Conservation (phyloP, 805 yeast genomes). For the Metschnikowia peoriensis region DNA sequence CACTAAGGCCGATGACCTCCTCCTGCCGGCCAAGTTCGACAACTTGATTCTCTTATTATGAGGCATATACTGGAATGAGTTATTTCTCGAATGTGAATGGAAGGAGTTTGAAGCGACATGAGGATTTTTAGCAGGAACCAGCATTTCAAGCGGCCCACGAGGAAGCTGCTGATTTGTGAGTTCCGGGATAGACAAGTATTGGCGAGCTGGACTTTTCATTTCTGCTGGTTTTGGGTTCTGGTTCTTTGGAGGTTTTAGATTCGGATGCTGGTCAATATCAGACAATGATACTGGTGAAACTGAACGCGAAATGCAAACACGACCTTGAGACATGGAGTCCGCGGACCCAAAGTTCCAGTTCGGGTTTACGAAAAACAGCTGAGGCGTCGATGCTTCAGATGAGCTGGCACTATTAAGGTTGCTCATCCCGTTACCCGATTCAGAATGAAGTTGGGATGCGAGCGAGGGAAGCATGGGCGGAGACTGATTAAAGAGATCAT, state of each 20-base stretch:
- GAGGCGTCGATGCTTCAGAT: slow-evolving; percentile 7
- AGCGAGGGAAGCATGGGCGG: slow-evolving; percentile 1
- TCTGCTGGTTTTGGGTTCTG: slow-evolving; percentile 7
- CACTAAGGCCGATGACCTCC: slow-evolving; percentile 57
- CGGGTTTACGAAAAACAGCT: slow-evolving; percentile 18
- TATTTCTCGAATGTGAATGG: slow-evolving; percentile 21
- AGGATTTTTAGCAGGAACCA: slow-evolving; percentile 43
- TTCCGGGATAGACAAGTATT: slow-evolving; percentile 14
- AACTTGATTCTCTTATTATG: slow-evolving; percentile 54
- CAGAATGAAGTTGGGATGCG: background rate
- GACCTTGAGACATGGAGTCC: slow-evolving; percentile 2
- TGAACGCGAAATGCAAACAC: slow-evolving; percentile 9
- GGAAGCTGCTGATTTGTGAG: slow-evolving; percentile 9
- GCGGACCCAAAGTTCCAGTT: slow-evolving; percentile 20
- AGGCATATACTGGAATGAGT: slow-evolving; percentile 52
- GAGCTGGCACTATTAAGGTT: background rate
- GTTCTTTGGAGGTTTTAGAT: slow-evolving; percentile 4
- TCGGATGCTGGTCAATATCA: slow-evolving; percentile 11
- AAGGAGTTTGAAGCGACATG: slow-evolving; percentile 30
- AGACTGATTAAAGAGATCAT: background rate
- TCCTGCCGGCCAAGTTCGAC: slow-evolving; percentile 40
- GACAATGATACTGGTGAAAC: slow-evolving; percentile 18
- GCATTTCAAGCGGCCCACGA: slow-evolving; percentile 17
- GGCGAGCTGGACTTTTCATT: slow-evolving; percentile 8
- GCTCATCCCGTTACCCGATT: background rate